These are phyloP conservation scores for Emmonsia crescens DNA, from an alignment of 2,329 filamentous ascomycete genomes.

Conservation along the genomic window DNA sequence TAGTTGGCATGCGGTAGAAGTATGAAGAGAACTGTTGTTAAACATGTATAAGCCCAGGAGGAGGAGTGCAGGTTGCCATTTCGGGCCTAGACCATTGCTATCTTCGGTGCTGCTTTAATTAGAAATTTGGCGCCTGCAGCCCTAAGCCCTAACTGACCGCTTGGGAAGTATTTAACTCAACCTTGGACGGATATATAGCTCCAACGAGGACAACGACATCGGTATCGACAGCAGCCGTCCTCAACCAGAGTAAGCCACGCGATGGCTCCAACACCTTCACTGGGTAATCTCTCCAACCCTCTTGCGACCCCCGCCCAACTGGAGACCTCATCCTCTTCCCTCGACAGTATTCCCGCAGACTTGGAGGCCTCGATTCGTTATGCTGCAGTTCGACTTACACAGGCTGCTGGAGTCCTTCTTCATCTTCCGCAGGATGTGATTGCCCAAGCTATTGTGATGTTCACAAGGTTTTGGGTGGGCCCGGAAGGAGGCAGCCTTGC, in stretches of 20 bases:
- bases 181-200: neutral
- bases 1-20: neutral
- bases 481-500: conserved; percentile 35
- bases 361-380: conserved; percentile 36
- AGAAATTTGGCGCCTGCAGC: neutral
- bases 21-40: too few species aligned
- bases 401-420: conserved; percentile 54
- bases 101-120: neutral
- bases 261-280: conserved; percentile 18
- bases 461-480: conserved; percentile 68
- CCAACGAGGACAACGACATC: neutral
- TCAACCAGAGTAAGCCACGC: neutral
- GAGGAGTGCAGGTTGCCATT: neutral
- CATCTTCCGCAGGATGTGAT: conserved; percentile 76
- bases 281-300: conserved; percentile 35
- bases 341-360: conserved; percentile 33
- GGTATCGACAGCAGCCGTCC: neutral
- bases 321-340: conserved; percentile 32
- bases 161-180: neutral
- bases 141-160: neutral
- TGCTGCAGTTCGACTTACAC: conserved; percentile 35
- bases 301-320: conserved; percentile 37
- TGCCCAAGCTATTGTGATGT: conserved; percentile 70
- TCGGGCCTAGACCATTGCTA: neutral
- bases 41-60: too few species aligned